A percentile compares a stretch with the other conserved stretches of the same genome.
Conservation (phyloP, 129 eudicot genomes). For the Arctium lappa region DNA sequence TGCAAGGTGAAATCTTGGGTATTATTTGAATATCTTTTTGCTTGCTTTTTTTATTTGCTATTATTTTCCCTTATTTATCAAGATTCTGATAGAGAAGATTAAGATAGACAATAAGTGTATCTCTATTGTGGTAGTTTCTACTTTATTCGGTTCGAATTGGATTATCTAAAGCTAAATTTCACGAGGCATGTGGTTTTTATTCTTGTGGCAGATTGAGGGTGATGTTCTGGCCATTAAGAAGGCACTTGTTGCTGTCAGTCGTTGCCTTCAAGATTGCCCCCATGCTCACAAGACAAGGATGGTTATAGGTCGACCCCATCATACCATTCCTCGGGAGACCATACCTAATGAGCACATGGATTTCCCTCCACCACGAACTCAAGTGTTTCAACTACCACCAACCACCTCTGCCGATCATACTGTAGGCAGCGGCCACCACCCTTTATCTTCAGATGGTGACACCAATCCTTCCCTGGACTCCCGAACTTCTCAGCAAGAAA, state of each 20-base stretch:
- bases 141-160: not conserved
- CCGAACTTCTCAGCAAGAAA: slow-evolving; percentile 39
- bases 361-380: slow-evolving; percentile 32
- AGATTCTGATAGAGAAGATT: not conserved
- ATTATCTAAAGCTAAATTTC: not conserved
- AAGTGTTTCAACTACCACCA: slow-evolving; percentile 22
- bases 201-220: slow-evolving; percentile 68
- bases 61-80: not conserved
- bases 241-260: slow-evolving; percentile 67
- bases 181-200: slow-evolving; percentile 1
- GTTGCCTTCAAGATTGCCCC: slow-evolving; percentile 71
- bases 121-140: not conserved
- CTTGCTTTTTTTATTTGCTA: not conserved
- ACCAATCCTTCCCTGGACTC: slow-evolving; percentile 26
- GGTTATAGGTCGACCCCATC: slow-evolving; percentile 31
- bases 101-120: not conserved
- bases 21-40: not conserved
- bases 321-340: slow-evolving; percentile 30
- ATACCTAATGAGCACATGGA: slow-evolving; percentile 28
- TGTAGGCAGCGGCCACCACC: slow-evolving; percentile 10
- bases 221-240: slow-evolving; percentile 58
- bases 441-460: slow-evolving; percentile 35
- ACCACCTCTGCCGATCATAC: slow-evolving; percentile 26
- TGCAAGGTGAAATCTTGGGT: slow-evolving; percentile 4
- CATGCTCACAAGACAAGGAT: slow-evolving; percentile 31